Evolutionary conservation across 1,139 yeast genomes (phyloP).

Genomic region (Suhomyces bokatorum): DNA sequence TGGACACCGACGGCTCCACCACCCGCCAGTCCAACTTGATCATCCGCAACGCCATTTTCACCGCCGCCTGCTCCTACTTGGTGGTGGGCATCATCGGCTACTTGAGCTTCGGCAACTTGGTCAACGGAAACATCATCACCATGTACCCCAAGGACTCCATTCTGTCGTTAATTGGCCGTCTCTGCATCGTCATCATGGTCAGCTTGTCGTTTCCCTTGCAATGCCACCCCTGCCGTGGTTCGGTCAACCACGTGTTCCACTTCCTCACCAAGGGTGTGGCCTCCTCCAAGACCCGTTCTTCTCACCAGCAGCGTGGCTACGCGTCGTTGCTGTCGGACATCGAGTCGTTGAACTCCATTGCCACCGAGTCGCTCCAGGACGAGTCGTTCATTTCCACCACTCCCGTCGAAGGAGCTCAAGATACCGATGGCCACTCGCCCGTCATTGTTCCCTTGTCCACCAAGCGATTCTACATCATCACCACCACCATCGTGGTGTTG

Average conservation of each 20-base stretch:
- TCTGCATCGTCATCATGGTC: constrained; percentile 69
- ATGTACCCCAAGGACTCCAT: constrained; percentile 62
- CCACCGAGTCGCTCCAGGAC: constrained; percentile 25
- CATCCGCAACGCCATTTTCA: constrained; percentile 58
- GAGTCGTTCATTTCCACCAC: constrained; percentile 47
- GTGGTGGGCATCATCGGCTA: constrained; percentile 83
- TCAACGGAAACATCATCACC: constrained; percentile 67
- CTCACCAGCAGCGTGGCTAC: constrained; percentile 15
- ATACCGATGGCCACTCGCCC: constrained; percentile 51
- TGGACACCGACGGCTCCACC: constrained; percentile 42
- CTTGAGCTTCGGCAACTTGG: constrained; percentile 76
- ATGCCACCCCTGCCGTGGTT: constrained; percentile 77
- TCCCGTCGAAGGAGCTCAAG: constrained; percentile 53
- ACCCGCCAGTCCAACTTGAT: constrained; percentile 55
- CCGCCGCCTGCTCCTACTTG: constrained; percentile 61
- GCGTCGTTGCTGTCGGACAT: constrained; percentile 19
- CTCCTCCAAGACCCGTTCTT: constrained; percentile 12
- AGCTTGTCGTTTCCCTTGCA: constrained; percentile 71
- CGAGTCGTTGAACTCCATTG: constrained; percentile 18
- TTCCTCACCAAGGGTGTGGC: constrained; percentile 40
- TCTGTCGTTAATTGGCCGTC: constrained; percentile 65
- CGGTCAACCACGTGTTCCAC: constrained; percentile 66
- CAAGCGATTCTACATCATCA: constrained; percentile 59
- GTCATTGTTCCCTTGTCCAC: constrained; percentile 55
- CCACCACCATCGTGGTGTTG: constrained; percentile 57